These are phyloP conservation scores for Kodamaea jinghongensis DNA, from an alignment of 805 yeast species.

Conservation along the genomic window DNA sequence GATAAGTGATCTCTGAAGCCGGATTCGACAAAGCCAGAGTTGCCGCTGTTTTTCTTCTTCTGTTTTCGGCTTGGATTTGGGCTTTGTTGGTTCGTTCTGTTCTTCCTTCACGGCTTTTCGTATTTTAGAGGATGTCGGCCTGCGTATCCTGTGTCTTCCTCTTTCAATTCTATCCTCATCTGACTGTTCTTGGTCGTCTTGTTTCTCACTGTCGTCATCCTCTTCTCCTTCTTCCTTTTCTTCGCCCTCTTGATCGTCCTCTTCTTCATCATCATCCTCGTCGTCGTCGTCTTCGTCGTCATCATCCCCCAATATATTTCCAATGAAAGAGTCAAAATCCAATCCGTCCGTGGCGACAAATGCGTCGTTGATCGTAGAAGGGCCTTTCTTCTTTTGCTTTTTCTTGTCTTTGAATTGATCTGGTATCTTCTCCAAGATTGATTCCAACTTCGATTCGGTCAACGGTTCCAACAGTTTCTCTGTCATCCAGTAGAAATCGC, in stretches of 20 bases:
- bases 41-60: constrained; percentile 45
- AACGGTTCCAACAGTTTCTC: constrained; percentile 35
- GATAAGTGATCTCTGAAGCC: constrained; percentile 47
- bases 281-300: constrained; percentile 24
- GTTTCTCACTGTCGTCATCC: constrained; percentile 14
- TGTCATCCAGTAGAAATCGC: constrained; percentile 45
- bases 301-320: constrained; percentile 20
- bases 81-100: constrained; percentile 1
- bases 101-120: constrained; percentile 1
- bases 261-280: constrained; percentile 18
- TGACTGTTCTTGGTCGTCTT: constrained; percentile 5
- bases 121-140: constrained; percentile 5
- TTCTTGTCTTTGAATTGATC: constrained; percentile 21
- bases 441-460: constrained; percentile 27
- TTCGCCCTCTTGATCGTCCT: constrained; percentile 14
- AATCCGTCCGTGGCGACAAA: constrained; percentile 36
- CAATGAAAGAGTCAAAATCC: constrained; percentile 36
- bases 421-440: constrained; percentile 28
- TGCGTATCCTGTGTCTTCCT: constrained; percentile 6
- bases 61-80: constrained; percentile 17
- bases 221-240: constrained; percentile 14
- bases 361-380: constrained; percentile 36
- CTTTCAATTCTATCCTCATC: constrained; percentile 1
- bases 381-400: constrained; percentile 23
- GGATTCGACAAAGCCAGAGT: constrained; percentile 47